Evolutionary conservation across 2,329 filamentous ascomycete genomes (phyloP), one percentile per base, ranked within the genome.

Genomic region (Helminthosporium solani): DNA sequence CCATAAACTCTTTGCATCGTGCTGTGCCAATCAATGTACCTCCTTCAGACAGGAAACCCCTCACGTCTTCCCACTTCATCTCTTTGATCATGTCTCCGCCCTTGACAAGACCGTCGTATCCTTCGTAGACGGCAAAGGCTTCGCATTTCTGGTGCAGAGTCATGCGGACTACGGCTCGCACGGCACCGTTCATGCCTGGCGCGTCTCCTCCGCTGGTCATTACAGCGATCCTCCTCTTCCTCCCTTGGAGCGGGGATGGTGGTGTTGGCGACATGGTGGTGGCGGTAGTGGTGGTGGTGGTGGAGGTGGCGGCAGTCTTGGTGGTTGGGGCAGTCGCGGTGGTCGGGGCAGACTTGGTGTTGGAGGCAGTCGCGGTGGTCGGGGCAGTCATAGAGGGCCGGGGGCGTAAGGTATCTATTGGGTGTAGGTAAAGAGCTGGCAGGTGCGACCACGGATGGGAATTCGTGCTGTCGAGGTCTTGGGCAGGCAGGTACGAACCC

Each of bases 1-100:
- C 87, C 73, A 88, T 92, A 75, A 99, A 99, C 46, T 83, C 85
- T 83, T 87, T 89, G 76, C 91, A 96, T 53, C 94, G 82, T 46
- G 94, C 94, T 33, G 94, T 97, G 52, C 94, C 94, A 66, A 99
- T 97, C 52, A 96, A 81, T 14, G 94, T 99, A 53, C 94, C 94
- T 53, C 94, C 94, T 68, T 95, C 90, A 25, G 89, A 92, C 43
- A 96, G 81, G 80, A 87, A 99, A 63, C 94, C 92, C 61, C 94
- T 86, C 46, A 99, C 94, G 67, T 96, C 90, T 55, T 95, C 83
- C 92, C 92, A 97, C 40, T 82, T 75, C 83, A 95, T 89, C 74
- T 88, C 82, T 61, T 82, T 83, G 74, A 99, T 97, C 74, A 92
- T 83, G 67, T 90, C 80, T 37, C 90, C 90, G 59, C 92, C 94